phyloP scores from a whole-genome alignment of 495 filamentous ascomycete genomes.

The Durotheca rogersii region DNA sequence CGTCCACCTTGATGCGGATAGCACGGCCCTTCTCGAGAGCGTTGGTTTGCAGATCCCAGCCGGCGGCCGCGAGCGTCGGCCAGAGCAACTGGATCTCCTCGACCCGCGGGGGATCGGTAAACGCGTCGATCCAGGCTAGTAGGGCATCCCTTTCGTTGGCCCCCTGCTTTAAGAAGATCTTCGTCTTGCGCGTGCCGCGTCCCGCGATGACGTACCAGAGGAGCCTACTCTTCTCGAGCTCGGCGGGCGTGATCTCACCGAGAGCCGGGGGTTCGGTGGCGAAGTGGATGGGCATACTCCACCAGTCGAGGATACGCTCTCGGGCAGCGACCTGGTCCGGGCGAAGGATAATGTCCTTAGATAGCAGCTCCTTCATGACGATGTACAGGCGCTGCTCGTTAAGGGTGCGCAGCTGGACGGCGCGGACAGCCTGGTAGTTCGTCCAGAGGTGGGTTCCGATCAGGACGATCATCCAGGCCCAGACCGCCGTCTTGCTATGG shows the following conservation, averaged over 20 bases:
- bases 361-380: conserved; percentile 63
- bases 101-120: conserved; percentile 43
- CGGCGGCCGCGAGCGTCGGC: conserved; percentile 33
- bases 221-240: neutral
- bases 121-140: conserved; percentile 74
- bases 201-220: conserved; percentile 41
- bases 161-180: conserved; percentile 60
- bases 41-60: conserved; percentile 49
- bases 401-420: conserved; percentile 80
- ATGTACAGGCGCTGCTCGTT: conserved; percentile 87
- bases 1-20: conserved; percentile 22
- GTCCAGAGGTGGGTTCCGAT: conserved; percentile 72
- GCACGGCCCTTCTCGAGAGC: conserved; percentile 44
- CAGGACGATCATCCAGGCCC: conserved; percentile 70
- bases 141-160: conserved; percentile 54
- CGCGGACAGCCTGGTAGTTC: conserved; percentile 82
- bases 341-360: conserved; percentile 52
- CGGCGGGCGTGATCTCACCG: conserved; percentile 13
- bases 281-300: conserved; percentile 38
- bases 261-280: conserved; percentile 16
- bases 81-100: conserved; percentile 40
- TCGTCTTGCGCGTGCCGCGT: conserved; percentile 37
- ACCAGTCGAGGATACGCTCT: conserved; percentile 72
- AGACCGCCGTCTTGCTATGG: conserved; percentile 69
- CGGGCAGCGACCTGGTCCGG: conserved; percentile 63